Evolutionary conservation across 164 flowering plant genomes (phyloP).

Genomic region (Vitis amurensis): DNA sequence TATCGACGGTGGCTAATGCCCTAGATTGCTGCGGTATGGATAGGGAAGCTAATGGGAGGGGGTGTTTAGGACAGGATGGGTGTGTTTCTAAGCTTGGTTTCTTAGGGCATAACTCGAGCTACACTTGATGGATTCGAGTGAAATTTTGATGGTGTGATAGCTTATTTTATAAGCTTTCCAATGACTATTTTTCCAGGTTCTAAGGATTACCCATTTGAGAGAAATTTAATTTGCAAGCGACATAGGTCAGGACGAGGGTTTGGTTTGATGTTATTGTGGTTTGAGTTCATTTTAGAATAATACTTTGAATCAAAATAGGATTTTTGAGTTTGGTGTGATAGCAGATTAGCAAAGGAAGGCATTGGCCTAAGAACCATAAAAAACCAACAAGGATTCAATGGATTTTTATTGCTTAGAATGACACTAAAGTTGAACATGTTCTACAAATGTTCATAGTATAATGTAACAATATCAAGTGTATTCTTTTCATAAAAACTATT

Average conservation of each 20-base stretch:
- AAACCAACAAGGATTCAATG: slow-evolving; percentile 21
- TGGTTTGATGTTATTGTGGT: slow-evolving; percentile 22
- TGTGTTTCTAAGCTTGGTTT: slow-evolving; percentile 54
- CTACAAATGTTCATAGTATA: too few relatives aligned
- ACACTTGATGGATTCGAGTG: slow-evolving; percentile 30
- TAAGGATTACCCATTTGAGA: slow-evolving; percentile 11
- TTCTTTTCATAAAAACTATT: too few relatives aligned
- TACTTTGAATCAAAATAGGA: background rate
- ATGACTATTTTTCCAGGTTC: slow-evolving; percentile 14
- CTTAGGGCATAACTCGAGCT: slow-evolving; percentile 27
- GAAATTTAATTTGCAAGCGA: slow-evolving; percentile 22
- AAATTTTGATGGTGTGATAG: slow-evolving; percentile 34
- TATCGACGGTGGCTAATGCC: slow-evolving; percentile 33
- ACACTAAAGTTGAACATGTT: slow-evolving; percentile 44
- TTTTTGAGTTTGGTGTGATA: slow-evolving; percentile 9
- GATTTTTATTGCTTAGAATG: slow-evolving; percentile 11
- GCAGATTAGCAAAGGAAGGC: slow-evolving; percentile 24
- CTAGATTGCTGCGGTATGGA: background rate
- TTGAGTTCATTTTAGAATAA: slow-evolving; percentile 19
- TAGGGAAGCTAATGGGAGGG: slow-evolving; percentile 3
- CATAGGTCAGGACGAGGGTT: slow-evolving; percentile 38
- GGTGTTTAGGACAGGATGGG: slow-evolving; percentile 19
- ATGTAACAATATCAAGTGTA: too few relatives aligned
- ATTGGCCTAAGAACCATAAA: slow-evolving; percentile 30
- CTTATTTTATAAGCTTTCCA: slow-evolving; percentile 46